Conservation (phyloP, 257 asterid genomes). For the Solanum gracilifrons region DNA sequence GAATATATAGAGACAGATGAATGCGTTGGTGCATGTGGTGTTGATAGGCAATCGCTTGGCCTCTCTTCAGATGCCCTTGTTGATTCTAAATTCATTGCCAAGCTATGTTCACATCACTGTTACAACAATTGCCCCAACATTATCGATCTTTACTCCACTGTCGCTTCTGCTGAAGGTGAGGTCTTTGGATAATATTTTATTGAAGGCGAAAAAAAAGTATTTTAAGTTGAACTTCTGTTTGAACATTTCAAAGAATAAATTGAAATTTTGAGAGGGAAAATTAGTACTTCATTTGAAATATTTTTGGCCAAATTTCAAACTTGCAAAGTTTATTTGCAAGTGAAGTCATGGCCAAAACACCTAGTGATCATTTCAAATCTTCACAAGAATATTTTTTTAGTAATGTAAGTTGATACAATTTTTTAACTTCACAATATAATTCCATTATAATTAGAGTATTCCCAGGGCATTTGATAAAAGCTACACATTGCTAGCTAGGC, state of each 20-base stretch:
- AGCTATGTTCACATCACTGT: constrained; percentile 63
- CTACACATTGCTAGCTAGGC: not conserved
- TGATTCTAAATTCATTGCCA: constrained; percentile 29
- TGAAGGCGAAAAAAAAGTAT: too few species aligned
- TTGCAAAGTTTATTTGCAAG: too few species aligned
- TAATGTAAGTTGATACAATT: not conserved
- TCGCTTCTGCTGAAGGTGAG: constrained; percentile 73
- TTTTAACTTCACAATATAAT: too few species aligned
- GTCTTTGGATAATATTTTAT: not conserved
- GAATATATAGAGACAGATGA: constrained; percentile 55
- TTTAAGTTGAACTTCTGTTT: not conserved
- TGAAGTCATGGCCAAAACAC: too few species aligned
- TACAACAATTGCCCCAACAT: constrained; percentile 59
- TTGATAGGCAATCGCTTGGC: constrained; percentile 46
- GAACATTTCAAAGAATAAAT: not conserved
- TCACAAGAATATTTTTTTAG: not conserved
- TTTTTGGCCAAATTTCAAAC: not conserved
- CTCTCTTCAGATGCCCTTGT: constrained; percentile 69
- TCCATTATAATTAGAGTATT: not conserved
- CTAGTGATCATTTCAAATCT: not conserved
- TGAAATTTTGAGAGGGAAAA: not conserved
- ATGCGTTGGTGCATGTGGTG: constrained; percentile 59
- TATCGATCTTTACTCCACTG: constrained; percentile 53
- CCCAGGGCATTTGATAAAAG: not conserved
- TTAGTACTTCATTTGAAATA: not conserved